Percentiles rank a stretch among this genome's conserved stretches.
These are phyloP conservation scores for Pythium angustatum DNA, from an alignment of 352 stramenopile species.

Conservation along the genomic window DNA sequence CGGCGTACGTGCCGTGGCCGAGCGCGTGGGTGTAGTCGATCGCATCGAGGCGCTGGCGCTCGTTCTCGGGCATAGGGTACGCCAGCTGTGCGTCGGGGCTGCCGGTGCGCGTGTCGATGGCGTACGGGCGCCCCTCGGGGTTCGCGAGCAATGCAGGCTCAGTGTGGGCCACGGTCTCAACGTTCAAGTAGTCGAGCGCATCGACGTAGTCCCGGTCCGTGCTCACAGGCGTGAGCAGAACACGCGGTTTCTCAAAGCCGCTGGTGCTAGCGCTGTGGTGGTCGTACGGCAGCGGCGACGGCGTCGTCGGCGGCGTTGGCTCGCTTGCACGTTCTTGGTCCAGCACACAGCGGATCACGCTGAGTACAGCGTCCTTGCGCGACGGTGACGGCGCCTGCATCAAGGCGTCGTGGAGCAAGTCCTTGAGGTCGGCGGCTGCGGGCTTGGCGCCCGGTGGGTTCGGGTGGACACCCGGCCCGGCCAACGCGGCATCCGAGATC, in stretches of 20 bases:
- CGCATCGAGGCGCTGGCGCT: slow-evolving; percentile 9
- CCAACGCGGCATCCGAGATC: slow-evolving; percentile 6
- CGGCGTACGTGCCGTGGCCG: slow-evolving; percentile 14
- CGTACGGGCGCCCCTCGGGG: slow-evolving; percentile 3
- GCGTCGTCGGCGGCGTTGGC: not conserved
- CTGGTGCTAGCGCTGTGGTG: no score
- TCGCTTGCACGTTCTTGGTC: slow-evolving; percentile 31
- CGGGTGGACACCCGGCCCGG: not conserved
- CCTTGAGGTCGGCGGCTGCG: slow-evolving; percentile 11
- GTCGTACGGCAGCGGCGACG: not conserved
- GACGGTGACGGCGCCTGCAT: slow-evolving; percentile 34
- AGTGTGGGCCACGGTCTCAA: slow-evolving; percentile 1
- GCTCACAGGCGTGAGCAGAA: slow-evolving; percentile 2
- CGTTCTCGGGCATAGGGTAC: slow-evolving; percentile 17
- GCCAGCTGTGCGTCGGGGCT: not conserved
- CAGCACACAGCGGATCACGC: slow-evolving; percentile 50
- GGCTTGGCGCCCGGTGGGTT: not conserved
- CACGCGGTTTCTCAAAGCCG: no score
- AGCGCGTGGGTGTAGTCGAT: slow-evolving; percentile 2
- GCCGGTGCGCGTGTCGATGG: not conserved
- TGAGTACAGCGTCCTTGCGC: slow-evolving; percentile 41
- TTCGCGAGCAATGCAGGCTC: slow-evolving; percentile 3
- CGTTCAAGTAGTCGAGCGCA: slow-evolving; percentile 17
- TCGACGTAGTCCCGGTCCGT: slow-evolving; percentile 13
- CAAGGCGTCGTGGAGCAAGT: slow-evolving; percentile 23